These are phyloP conservation scores for Hyphopichia wangnamkhiaoensis DNA, from an alignment of 1,139 yeast species.

Conservation along the genomic window DNA sequence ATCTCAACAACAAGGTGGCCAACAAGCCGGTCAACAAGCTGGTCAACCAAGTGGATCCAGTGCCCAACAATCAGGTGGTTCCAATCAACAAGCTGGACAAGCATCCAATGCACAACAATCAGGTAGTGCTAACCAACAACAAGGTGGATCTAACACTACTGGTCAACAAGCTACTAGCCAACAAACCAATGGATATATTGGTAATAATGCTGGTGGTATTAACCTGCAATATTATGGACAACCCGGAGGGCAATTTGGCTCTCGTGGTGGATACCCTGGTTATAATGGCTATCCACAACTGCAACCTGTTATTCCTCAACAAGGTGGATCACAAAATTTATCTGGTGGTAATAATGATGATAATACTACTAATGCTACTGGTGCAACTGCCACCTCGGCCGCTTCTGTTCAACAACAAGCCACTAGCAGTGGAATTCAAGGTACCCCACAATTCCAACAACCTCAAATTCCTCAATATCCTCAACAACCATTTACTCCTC, in stretches of 20 bases:
- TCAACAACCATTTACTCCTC: conserved; percentile 42
- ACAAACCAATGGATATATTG: conserved; percentile 17
- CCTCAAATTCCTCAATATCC: conserved; percentile 29
- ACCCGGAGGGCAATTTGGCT: conserved; percentile 38
- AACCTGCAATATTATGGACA: conserved; percentile 38
- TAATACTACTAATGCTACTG: too few species aligned
- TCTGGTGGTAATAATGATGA: too few species aligned
- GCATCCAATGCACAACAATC: conserved; percentile 5
- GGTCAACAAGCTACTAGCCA: conserved; percentile 9
- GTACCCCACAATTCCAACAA: conserved; percentile 15
- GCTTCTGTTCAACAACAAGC: conserved; percentile 21
- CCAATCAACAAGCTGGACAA: conserved; percentile 8
- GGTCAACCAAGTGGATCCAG: background rate
- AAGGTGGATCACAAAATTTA: conserved; percentile 17
- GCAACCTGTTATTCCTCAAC: conserved; percentile 17
- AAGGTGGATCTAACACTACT: background rate
- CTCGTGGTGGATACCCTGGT: conserved; percentile 34
- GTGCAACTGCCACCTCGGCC: too few species aligned
- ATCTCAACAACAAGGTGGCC: conserved; percentile 9
- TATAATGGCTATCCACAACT: conserved; percentile 38
- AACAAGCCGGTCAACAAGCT: conserved; percentile 7
- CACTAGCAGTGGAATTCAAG: conserved; percentile 19
- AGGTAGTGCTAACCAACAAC: background rate
- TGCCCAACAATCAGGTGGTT: background rate
- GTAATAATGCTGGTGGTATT: conserved; percentile 15